Conservation (phyloP, 768 basidiomycete genomes). For the Boletellus sp. region DNA sequence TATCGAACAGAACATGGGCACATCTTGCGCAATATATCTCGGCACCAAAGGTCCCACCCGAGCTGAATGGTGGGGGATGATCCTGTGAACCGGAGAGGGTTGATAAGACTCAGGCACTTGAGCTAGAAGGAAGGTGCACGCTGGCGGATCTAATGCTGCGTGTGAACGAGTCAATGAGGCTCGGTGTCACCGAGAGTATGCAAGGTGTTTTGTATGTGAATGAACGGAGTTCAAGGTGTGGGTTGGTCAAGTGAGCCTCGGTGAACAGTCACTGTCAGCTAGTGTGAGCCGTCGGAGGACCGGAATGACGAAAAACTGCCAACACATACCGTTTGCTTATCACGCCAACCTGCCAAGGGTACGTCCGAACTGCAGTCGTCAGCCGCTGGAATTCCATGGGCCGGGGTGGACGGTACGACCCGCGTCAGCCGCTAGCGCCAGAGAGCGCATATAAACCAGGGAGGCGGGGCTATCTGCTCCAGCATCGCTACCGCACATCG, state of each 20-base stretch:
- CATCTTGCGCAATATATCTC: background rate
- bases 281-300: background rate
- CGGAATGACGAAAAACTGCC: background rate
- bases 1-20: background rate
- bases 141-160: background rate
- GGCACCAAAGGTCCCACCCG: background rate
- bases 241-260: background rate
- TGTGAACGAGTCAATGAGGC: background rate
- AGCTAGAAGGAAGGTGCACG: background rate
- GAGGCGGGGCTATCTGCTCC: background rate
- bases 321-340: background rate
- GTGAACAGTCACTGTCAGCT: background rate
- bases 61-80: background rate
- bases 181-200: background rate
- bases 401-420: background rate
- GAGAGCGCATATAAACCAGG: slow-evolving; percentile 15
- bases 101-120: background rate
- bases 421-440: slow-evolving; percentile 20
- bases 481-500: slow-evolving; percentile 1
- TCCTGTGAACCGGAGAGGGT: background rate
- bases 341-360: background rate
- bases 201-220: background rate
- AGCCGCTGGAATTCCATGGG: slow-evolving; percentile 13
- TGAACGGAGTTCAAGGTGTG: background rate
- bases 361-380: slow-evolving; percentile 2